phyloP scores from a whole-genome alignment of 306 rosid genomes.

The Glycine tomentella region DNA sequence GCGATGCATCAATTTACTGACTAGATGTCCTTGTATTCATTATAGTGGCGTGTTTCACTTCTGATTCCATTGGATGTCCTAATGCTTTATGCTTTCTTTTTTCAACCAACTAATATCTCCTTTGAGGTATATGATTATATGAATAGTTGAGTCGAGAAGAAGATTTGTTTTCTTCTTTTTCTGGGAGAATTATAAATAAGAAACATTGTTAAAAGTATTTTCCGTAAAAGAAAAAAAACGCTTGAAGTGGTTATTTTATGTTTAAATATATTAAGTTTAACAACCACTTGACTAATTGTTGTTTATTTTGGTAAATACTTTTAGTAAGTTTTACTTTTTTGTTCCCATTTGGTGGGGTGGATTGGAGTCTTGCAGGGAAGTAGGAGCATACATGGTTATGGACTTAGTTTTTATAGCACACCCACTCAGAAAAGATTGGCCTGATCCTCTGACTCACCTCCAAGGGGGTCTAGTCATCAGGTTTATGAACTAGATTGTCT shows the following conservation, averaged over 20 bases:
- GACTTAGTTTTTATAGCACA: not conserved
- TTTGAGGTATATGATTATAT: not conserved
- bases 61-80: too few relatives aligned
- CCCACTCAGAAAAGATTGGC: not conserved
- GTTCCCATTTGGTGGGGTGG: constrained; percentile 5
- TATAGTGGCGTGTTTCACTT: too few relatives aligned
- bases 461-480: constrained; percentile 27
- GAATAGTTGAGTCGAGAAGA: not conserved
- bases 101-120: not conserved
- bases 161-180: not conserved
- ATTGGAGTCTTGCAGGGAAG: not conserved
- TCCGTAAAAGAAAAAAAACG: not conserved
- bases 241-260: not conserved
- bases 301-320: not conserved
- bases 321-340: not conserved
- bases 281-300: not conserved
- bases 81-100: not conserved
- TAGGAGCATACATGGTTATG: not conserved
- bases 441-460: not conserved
- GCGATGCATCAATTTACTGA: too few relatives aligned
- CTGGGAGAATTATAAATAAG: not conserved
- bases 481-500: constrained; percentile 23
- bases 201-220: not conserved
- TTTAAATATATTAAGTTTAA: not conserved
- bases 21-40: too few relatives aligned